Percentiles rank a stretch among this genome's conserved stretches.
Conservation (phyloP, 2,329 filamentous ascomycete genomes). For the Colletotrichum australisinense region DNA sequence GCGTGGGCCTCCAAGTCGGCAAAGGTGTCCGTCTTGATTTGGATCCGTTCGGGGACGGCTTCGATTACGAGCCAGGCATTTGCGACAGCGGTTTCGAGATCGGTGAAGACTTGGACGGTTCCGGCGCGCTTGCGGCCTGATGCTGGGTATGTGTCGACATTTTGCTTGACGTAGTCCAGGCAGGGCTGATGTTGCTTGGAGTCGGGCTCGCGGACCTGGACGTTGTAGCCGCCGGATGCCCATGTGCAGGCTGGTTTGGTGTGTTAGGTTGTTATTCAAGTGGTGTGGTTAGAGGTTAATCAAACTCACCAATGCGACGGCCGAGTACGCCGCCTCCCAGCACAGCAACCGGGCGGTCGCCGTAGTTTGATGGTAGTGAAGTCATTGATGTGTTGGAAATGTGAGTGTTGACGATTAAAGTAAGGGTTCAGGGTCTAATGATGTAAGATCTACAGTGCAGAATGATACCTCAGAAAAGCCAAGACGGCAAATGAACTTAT, state of each 20-base stretch:
- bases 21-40: slow-evolving; percentile 60
- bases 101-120: slow-evolving; percentile 45
- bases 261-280: too few relatives aligned
- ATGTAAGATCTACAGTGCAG: background rate
- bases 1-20: slow-evolving; percentile 56
- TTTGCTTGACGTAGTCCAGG: slow-evolving; percentile 51
- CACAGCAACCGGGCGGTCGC: slow-evolving; percentile 47
- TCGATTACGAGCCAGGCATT: slow-evolving; percentile 66
- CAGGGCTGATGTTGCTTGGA: slow-evolving; percentile 49
- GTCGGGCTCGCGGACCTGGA: slow-evolving; percentile 55
- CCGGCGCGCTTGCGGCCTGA: slow-evolving; percentile 39
- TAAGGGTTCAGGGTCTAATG: background rate
- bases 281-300: too few relatives aligned
- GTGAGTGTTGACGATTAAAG: background rate
- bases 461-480: background rate
- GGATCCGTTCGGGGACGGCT: slow-evolving; percentile 61
- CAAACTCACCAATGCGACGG: slow-evolving; percentile 46
- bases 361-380: slow-evolving; percentile 38
- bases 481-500: background rate
- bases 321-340: slow-evolving; percentile 57
- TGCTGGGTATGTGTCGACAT: slow-evolving; percentile 44
- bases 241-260: slow-evolving; percentile 45
- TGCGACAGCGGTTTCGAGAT: slow-evolving; percentile 52
- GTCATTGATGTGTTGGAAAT: slow-evolving; percentile 26
- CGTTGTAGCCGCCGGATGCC: slow-evolving; percentile 54